These are phyloP conservation scores for Cicer arietinum DNA, from an alignment of 306 rosid genomes.

Conservation along the genomic window DNA sequence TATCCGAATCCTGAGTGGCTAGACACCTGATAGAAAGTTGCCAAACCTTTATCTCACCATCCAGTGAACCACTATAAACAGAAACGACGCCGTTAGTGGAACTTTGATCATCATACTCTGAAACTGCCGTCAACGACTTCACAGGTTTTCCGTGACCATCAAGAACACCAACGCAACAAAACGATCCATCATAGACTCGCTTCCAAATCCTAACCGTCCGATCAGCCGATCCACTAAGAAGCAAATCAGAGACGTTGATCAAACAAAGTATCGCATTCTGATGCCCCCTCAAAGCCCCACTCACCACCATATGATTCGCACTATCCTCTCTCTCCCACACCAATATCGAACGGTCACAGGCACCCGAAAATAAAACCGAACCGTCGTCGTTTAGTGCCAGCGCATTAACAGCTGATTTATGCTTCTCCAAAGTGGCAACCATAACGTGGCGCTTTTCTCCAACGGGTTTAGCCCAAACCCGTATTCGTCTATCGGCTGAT, in stretches of 20 bases:
- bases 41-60: slow-evolving; percentile 88
- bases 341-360: slow-evolving; percentile 86
- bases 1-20: background rate
- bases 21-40: slow-evolving; percentile 48
- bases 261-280: slow-evolving; percentile 70
- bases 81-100: slow-evolving; percentile 53
- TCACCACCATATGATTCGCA: slow-evolving; percentile 82
- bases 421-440: slow-evolving; percentile 80
- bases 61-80: slow-evolving; percentile 77
- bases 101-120: slow-evolving; percentile 33
- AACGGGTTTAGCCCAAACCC: slow-evolving; percentile 70
- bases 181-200: slow-evolving; percentile 60
- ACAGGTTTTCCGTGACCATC: slow-evolving; percentile 79
- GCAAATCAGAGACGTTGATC: slow-evolving; percentile 62
- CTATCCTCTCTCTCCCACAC: slow-evolving; percentile 95
- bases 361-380: slow-evolving; percentile 80
- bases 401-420: slow-evolving; percentile 84
- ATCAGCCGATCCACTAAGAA: slow-evolving; percentile 90
- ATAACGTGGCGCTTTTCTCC: slow-evolving; percentile 64
- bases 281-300: slow-evolving; percentile 89
- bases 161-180: slow-evolving; percentile 63
- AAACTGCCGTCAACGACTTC: slow-evolving; percentile 66
- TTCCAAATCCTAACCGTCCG: slow-evolving; percentile 90
- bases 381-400: slow-evolving; percentile 83
- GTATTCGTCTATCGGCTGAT: slow-evolving; percentile 69